These are phyloP conservation scores for Phellopilus nigrolimitatus DNA, from an alignment of 1,284 basidiomycete genomes.

Conservation along the genomic window DNA sequence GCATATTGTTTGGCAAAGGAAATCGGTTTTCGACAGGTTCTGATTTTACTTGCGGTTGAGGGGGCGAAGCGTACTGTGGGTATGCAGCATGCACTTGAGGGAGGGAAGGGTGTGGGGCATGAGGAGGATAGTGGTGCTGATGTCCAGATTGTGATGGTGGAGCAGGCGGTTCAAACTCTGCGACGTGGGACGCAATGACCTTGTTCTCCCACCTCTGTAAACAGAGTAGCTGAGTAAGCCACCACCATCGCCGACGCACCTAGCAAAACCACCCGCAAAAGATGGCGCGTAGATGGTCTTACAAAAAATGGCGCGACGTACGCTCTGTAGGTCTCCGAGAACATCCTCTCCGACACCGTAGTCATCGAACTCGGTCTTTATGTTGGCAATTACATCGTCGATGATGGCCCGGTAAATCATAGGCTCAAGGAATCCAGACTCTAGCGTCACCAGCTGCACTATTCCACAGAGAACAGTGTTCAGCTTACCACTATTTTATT, in stretches of 20 bases:
- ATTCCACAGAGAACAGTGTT: constrained; percentile 54
- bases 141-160: constrained; percentile 29
- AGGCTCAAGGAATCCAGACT: constrained; percentile 66
- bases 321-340: constrained; percentile 81
- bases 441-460: constrained; percentile 54
- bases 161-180: constrained; percentile 77
- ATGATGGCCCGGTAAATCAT: constrained; percentile 90
- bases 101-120: constrained; percentile 42
- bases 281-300: constrained; percentile 13
- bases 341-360: constrained; percentile 93
- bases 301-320: constrained; percentile 41
- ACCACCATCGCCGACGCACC: constrained; percentile 25
- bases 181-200: constrained; percentile 87
- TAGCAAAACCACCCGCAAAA: not conserved
- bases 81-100: constrained; percentile 34
- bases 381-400: constrained; percentile 88
- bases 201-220: constrained; percentile 91
- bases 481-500: constrained; percentile 91
- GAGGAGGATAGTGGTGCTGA: constrained; percentile 37
- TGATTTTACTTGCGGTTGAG: constrained; percentile 51
- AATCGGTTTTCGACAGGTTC: constrained; percentile 65
- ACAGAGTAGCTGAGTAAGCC: constrained; percentile 32
- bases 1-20: constrained; percentile 43
- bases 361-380: constrained; percentile 95
- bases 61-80: constrained; percentile 37